These are phyloP conservation scores for Clarireedia homoeocarpa DNA, from an alignment of 2,329 filamentous ascomycete species.

Conservation along the genomic window DNA sequence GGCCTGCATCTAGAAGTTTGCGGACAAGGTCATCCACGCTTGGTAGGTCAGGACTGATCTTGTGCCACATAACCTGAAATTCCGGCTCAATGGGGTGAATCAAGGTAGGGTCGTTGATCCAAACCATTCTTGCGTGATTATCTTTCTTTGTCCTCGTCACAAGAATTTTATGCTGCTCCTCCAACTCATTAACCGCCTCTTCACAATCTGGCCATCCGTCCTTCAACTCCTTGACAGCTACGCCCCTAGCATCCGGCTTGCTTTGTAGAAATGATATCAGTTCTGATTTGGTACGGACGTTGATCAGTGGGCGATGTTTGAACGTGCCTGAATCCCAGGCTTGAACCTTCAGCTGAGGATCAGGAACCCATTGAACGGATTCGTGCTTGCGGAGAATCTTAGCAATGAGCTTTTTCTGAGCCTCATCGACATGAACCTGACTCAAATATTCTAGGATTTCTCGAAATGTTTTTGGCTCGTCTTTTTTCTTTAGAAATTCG, in stretches of 20 bases:
- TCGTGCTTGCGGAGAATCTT: conserved; percentile 60
- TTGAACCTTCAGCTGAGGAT: conserved; percentile 54
- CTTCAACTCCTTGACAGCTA: conserved; percentile 84
- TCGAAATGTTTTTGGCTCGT: conserved; percentile 58
- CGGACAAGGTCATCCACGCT: conserved; percentile 32
- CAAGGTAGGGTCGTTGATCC: conserved; percentile 77
- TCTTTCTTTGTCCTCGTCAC: conserved; percentile 92
- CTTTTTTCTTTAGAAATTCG: conserved; percentile 70
- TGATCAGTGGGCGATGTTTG: conserved; percentile 74
- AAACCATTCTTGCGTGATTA: conserved; percentile 75
- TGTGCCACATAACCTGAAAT: conserved; percentile 77
- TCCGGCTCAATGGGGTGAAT: conserved; percentile 70
- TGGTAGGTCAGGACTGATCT: conserved; percentile 59
- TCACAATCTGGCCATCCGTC: conserved; percentile 91
- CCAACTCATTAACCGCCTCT: conserved; percentile 68
- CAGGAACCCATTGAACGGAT: conserved; percentile 49
- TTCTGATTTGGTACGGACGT: conserved; percentile 69
- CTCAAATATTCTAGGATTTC: conserved; percentile 78
- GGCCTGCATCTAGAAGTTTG: conserved; percentile 32
- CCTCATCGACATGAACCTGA: conserved; percentile 53
- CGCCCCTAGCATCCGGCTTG: conserved; percentile 71
- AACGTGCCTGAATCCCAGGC: conserved; percentile 66
- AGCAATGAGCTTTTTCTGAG: conserved; percentile 55
- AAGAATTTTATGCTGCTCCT: conserved; percentile 69
- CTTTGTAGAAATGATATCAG: conserved; percentile 75